Evolutionary conservation across 2,329 filamentous ascomycete species (phyloP).

Genomic region (Simplicillium aogashimaense): DNA sequence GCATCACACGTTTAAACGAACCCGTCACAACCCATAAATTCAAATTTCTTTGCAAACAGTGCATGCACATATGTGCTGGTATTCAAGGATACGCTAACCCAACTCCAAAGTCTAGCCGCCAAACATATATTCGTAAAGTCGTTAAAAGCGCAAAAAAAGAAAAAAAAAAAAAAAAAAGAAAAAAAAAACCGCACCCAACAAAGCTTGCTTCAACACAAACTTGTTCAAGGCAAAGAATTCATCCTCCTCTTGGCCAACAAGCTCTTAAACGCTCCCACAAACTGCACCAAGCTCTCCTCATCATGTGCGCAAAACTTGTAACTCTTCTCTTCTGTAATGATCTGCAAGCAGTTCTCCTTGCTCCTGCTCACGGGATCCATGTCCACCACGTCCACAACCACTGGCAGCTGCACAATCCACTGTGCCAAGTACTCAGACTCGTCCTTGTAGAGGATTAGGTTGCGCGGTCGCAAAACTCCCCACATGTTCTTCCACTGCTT

Average conservation of each 20-base stretch:
- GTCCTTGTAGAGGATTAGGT: slow-evolving; percentile 86
- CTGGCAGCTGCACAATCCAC: slow-evolving; percentile 68
- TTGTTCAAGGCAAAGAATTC: neutral
- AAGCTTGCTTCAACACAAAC: too few species aligned
- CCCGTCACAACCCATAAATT: too few species aligned
- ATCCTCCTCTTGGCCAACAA: slow-evolving; percentile 57
- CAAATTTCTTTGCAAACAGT: too few species aligned
- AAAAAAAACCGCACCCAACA: too few species aligned
- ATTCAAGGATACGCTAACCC: too few species aligned
- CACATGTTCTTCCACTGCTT: slow-evolving; percentile 92
- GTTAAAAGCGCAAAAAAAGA: too few species aligned
- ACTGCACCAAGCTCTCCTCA: slow-evolving; percentile 75
- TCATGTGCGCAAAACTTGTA: slow-evolving; percentile 67
- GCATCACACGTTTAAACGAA: too few species aligned
- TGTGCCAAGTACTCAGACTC: slow-evolving; percentile 81
- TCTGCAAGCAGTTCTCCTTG: slow-evolving; percentile 79
- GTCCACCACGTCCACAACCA: slow-evolving; percentile 83
- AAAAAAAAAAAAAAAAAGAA: too few species aligned
- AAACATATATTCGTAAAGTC: too few species aligned
- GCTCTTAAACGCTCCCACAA: slow-evolving; percentile 87
- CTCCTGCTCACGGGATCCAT: slow-evolving; percentile 79
- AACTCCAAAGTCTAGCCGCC: too few species aligned
- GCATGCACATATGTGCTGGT: too few species aligned
- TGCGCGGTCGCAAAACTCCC: slow-evolving; percentile 80
- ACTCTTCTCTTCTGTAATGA: slow-evolving; percentile 87